Evolutionary conservation across 1,139 yeast genomes (phyloP), one percentile per base, ranked within the genome.

Genomic region (Candida sanyaensis): DNA sequence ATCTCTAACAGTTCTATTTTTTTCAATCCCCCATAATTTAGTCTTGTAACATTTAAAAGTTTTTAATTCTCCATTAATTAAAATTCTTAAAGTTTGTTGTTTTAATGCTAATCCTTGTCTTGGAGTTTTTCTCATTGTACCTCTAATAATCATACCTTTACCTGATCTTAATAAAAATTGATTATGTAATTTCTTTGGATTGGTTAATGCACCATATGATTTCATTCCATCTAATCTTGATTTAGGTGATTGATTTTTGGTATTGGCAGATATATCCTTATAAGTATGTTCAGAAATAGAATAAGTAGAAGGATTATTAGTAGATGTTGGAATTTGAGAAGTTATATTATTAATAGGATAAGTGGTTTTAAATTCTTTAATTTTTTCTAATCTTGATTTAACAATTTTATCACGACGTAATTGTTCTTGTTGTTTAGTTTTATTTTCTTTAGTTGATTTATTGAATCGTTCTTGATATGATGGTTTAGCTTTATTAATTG

Each of bases 11-110:
- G 78, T 72, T 56, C 79, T 83, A 55, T 80, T 78, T 67, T 88
- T 86, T 55, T 87, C 92, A 50, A 83, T 75, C 8, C 98, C 98
- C 99, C 99, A 93, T 40, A 93, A 74, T 59, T 90, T 90, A 26
- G 85, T 83, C 67, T 88, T 88, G 58, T 75, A 77, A 52, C 84
- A 73, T 58, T 81, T 81, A 50, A 84, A 67, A 6, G 73, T 73
- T 60, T 83, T 83, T 45, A 84, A 70, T 21, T 78, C 78, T 5
- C 90, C 88, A 55, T 83, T 80, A 30, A 85, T 77, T 45, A 78
- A 69, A 3, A 87, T 77, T 53, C 97, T 74, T 52, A 88, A 72
- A 0, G 96, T 86, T 57, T 85, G 80, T 49, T 73, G 75, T 40
- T 61, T 59, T 43, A 80, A 77, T 44, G 77, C 58, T 44, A 76